Evolutionary conservation across 2,329 filamentous ascomycete genomes (phyloP), one percentile per base, ranked within the genome.

Genomic region (Ophiostoma ulmi): DNA sequence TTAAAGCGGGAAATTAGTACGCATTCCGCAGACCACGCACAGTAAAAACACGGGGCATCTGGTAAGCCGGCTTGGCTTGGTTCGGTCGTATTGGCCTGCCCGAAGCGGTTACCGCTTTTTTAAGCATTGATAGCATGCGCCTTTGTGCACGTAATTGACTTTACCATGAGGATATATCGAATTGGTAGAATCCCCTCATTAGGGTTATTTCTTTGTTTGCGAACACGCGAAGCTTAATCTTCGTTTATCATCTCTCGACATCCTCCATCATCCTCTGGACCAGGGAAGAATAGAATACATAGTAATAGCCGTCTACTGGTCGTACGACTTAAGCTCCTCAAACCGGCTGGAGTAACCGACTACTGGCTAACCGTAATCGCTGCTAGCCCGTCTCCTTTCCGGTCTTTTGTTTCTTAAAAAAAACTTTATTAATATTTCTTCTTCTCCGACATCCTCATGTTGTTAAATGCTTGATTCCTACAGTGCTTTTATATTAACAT

Each of bases 61-160:
- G 36, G 61, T 58, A 58, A 26, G 22, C 65, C 38, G 52, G 52
- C 48, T 11, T 22, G 52, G 52, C 48, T 11, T 22, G 36, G 38
- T 22, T 3, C 6, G 14, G 64, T 55, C 70, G 70, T 58, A 48
- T 65, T 70, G 22, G 20, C 66, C n/a, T 70, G 66, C 70, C 66
- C 14, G n/a, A 70, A 52, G 11, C 44, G 26, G 70, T 55, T 68
- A 70, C 61, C 11, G 39, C 58, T 63, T 22, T 22, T 63, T 63
- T 6, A 58, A 26, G 26, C 58, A 7, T 22, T 14, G 26, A 63
- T 63, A 35, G 5, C 58, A 22, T 22, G 52, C 26, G 58, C 7
- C 44, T 48, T 48, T 48, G 44, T 48, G 44, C 44, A 8, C 7
- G 7, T 48, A 13, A 39, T 48, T 48, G 20, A 20, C 44, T 20